Evolutionary conservation across 2,329 filamentous ascomycete species (phyloP).

Genomic region (Scleromitrula shiraiana): DNA sequence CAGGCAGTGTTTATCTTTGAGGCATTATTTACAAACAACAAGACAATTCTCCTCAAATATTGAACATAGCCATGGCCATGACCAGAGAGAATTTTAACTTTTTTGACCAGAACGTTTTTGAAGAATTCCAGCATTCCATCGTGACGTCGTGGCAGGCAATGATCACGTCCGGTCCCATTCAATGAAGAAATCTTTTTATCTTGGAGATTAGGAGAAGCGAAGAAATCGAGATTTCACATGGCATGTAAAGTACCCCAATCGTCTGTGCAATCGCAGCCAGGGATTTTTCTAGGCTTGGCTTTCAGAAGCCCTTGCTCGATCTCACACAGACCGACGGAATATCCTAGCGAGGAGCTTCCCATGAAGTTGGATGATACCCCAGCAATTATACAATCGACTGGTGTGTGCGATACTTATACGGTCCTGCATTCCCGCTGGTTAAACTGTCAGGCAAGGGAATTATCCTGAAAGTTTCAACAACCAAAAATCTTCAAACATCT

Average conservation of each 20-base stretch:
- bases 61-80: background rate
- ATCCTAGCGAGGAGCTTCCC: background rate
- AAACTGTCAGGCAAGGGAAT: too few species aligned
- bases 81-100: background rate
- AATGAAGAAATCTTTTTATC: too few species aligned
- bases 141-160: background rate
- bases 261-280: background rate
- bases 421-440: too few species aligned
- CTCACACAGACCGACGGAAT: slow-evolving; percentile 3
- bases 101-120: too few species aligned
- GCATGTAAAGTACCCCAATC: background rate
- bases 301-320: background rate
- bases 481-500: background rate
- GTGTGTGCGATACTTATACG: too few species aligned
- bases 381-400: slow-evolving; percentile 1
- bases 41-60: background rate
- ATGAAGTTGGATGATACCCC: background rate
- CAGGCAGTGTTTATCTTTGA: background rate
- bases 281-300: too few species aligned
- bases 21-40: background rate
- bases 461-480: slow-evolving; percentile 1
- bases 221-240: too few species aligned
- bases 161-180: too few species aligned
- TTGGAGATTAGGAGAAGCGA: too few species aligned
- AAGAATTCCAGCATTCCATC: too few species aligned